A percentile compares a stretch with the other conserved stretches of the same genome.
phyloP scores from a whole-genome alignment of 2,329 filamentous ascomycete species.

The Nothophaeocryptopus gaeumannii region DNA sequence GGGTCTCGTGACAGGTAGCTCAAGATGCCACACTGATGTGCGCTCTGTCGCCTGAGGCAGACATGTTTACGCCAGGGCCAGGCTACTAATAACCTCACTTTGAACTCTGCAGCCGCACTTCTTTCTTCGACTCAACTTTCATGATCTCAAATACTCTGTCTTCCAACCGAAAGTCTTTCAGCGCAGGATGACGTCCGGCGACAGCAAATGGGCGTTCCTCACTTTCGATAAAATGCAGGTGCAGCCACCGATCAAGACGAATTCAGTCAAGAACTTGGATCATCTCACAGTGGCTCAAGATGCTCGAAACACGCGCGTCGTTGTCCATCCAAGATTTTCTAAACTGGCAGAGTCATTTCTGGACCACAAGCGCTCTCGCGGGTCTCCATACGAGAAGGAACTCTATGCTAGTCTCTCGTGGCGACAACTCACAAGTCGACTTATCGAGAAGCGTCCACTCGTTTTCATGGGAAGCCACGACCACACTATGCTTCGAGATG shows the following conservation, averaged over 20 bases:
- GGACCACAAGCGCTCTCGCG: slow-evolving; percentile 29
- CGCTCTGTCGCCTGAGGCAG: too few species aligned
- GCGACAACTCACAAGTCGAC: slow-evolving; percentile 25
- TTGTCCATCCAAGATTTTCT: slow-evolving; percentile 31
- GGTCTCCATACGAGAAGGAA: slow-evolving; percentile 27
- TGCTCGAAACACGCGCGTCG: slow-evolving; percentile 27
- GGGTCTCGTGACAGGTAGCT: too few species aligned
- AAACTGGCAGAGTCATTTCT: slow-evolving; percentile 29
- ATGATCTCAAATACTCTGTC: too few species aligned
- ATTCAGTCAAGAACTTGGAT: slow-evolving; percentile 28
- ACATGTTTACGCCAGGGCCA: too few species aligned
- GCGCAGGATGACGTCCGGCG: too few species aligned
- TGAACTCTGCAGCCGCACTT: too few species aligned
- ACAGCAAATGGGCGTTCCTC: background rate
- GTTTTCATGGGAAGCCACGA: slow-evolving; percentile 29
- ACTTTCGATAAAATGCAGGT: slow-evolving; percentile 5
- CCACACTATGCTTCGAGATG: slow-evolving; percentile 31
- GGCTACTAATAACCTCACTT: too few species aligned
- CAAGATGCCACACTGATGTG: too few species aligned
- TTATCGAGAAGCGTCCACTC: slow-evolving; percentile 32
- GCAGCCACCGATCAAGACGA: slow-evolving; percentile 24
- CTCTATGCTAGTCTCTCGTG: slow-evolving; percentile 29
- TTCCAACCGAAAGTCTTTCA: too few species aligned
- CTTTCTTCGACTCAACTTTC: too few species aligned
- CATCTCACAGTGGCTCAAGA: slow-evolving; percentile 19